These are phyloP conservation scores for Zygnema circumcarinatum DNA, from an alignment of 139 green algal genomes.

Conservation along the genomic window DNA sequence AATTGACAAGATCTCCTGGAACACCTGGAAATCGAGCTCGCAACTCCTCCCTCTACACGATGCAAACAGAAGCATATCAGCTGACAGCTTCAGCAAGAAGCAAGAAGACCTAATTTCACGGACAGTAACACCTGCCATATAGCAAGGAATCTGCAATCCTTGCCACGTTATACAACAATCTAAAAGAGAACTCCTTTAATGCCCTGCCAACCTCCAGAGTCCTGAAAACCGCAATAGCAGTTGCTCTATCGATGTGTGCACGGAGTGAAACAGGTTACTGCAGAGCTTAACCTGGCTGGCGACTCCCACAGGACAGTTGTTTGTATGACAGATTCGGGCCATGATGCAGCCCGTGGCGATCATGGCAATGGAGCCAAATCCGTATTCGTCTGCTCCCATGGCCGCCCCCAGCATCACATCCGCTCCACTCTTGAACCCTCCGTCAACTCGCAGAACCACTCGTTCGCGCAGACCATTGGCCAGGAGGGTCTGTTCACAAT, in stretches of 20 bases:
- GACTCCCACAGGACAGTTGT: conserved; percentile 99
- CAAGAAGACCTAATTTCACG: no score
- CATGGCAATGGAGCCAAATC: conserved; percentile 95
- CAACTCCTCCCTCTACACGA: conserved; percentile 88
- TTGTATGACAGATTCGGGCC: conserved; percentile 99
- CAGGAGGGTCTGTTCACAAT: conserved; percentile 70
- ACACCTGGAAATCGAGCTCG: conserved; percentile 93
- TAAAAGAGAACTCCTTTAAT: no score
- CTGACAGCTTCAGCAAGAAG: background rate
- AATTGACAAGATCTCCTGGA: conserved; percentile 94
- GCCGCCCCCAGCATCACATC: conserved; percentile 91
- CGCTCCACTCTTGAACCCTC: conserved; percentile 87
- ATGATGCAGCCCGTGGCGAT: conserved; percentile 99
- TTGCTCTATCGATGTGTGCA: background rate
- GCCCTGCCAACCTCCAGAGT: no score
- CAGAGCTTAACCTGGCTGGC: conserved; percentile 75
- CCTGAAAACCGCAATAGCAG: no score
- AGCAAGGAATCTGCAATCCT: background rate
- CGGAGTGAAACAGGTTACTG: background rate
- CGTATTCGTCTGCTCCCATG: conserved; percentile 96
- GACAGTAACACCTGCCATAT: background rate
- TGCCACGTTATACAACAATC: no score
- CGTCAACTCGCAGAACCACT: conserved; percentile 92
- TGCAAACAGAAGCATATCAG: background rate
- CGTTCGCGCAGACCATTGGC: conserved; percentile 93